Conservation (phyloP, 2,329 filamentous ascomycete species). For the Teratosphaeria zuluensis region DNA sequence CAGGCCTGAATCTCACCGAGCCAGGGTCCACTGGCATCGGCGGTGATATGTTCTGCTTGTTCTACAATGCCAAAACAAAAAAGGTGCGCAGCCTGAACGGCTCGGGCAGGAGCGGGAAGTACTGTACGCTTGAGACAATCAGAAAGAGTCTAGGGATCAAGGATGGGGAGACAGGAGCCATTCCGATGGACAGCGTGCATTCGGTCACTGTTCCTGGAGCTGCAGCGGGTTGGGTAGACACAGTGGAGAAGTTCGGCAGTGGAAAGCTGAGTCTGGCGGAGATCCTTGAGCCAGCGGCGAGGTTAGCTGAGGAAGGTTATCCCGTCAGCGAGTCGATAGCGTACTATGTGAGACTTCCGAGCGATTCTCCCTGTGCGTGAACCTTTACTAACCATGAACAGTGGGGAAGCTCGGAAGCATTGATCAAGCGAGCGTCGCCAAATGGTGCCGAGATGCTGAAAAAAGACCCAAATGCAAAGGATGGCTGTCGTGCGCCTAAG, state of each 20-base stretch:
- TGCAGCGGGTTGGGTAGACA: conserved; percentile 87
- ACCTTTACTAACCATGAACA: conserved; percentile 27
- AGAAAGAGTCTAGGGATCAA: conserved; percentile 58
- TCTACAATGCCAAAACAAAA: conserved; percentile 73
- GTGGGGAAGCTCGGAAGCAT: conserved; percentile 61
- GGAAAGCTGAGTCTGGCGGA: conserved; percentile 68
- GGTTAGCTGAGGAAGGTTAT: conserved; percentile 78
- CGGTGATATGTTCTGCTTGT: conserved; percentile 94
- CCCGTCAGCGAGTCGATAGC: conserved; percentile 75
- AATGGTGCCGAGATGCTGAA: conserved; percentile 86
- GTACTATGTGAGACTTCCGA: conserved; percentile 46
- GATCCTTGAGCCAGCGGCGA: conserved; percentile 72
- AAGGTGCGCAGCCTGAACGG: conserved; percentile 83
- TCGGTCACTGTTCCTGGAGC: conserved; percentile 83
- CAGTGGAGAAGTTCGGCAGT: conserved; percentile 79
- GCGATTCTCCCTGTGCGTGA: neutral
- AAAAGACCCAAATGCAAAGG: conserved; percentile 54
- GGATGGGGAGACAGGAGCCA: conserved; percentile 46
- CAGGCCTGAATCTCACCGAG: conserved; percentile 86
- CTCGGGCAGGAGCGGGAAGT: conserved; percentile 70
- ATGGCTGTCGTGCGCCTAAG: conserved; percentile 63
- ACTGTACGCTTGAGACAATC: conserved; percentile 60
- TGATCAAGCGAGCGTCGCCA: conserved; percentile 64
- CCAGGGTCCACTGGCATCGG: conserved; percentile 90
- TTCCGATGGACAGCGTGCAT: conserved; percentile 69